Evolutionary conservation across 371 early-diverging fungal species (phyloP).

Genomic region (Mortierella sp.): DNA sequence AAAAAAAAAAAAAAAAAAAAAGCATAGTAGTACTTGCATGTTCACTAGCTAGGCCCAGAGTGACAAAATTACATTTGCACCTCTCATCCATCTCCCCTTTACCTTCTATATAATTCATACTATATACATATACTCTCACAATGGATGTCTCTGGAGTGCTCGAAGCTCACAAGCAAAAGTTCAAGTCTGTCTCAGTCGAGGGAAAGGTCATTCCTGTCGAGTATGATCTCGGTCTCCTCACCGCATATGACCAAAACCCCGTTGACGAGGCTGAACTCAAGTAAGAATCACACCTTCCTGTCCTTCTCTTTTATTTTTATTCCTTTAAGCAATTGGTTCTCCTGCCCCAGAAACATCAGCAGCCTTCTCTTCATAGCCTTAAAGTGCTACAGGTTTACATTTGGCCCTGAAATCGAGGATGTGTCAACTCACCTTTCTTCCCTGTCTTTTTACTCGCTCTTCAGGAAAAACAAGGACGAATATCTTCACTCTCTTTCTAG

Average conservation of each 20-base stretch:
- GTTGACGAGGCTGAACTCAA: slow-evolving; percentile 74
- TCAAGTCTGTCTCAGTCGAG: slow-evolving; percentile 73
- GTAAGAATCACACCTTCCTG: slow-evolving; percentile 47
- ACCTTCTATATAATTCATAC: background rate
- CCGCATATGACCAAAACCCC: slow-evolving; percentile 85
- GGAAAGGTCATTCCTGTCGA: slow-evolving; percentile 85
- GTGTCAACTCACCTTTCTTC: background rate
- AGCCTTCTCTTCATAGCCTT: too few species aligned
- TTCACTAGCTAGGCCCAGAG: too few species aligned
- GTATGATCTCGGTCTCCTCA: slow-evolving; percentile 86
- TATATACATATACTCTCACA: background rate
- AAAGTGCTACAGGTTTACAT: background rate
- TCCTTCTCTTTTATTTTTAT: background rate
- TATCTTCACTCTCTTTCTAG: slow-evolving; percentile 81
- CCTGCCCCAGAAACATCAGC: too few species aligned
- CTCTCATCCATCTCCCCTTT: background rate
- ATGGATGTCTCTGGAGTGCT: slow-evolving; percentile 79
- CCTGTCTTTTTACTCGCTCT: background rate
- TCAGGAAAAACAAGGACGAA: slow-evolving; percentile 63
- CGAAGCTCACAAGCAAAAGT: slow-evolving; percentile 73
- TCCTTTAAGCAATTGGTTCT: background rate
- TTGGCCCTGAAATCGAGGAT: background rate
- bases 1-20: too few species aligned
- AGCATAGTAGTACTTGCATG: too few species aligned
- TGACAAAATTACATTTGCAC: background rate